Evolutionary conservation across 495 filamentous ascomycete genomes (phyloP), one percentile per base, ranked within the genome.

Genomic region (Beverwykella pulmonaria): DNA sequence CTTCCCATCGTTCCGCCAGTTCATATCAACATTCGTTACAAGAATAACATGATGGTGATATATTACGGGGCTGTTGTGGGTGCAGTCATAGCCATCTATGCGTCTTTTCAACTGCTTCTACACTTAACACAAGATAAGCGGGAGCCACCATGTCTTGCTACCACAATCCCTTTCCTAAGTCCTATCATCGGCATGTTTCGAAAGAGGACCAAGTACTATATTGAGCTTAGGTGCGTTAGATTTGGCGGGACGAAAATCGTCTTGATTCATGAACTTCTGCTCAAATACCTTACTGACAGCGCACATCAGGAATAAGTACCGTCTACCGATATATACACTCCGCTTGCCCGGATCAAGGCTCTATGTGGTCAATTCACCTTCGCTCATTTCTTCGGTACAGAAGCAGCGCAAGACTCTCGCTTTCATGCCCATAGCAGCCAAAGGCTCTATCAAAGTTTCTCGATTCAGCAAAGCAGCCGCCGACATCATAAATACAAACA

Each of bases 341-440:
- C 32, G 52, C 2, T 58, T 79, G 19, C 75, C 71, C 0, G 69
- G 71, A 0, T 65, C 72, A 20, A 75, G 74, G 57, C 72, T 78
- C 61, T 80, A 80, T 50, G 64, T 79, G 8, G 72, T 75, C 15
- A 77, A 69, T 0, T 64, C 53, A 10, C 66, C 75, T 0, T 67
- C 75, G 12, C 72, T 79, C 32, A 72, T 80, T 54, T 66, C 72
- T 32, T 49, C 68, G 3, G 67, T 73, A 14, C 76, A 80, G 53
- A 73, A 72, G 20, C 73, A 75, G 29, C 71, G 69, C 56, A 72
- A 70, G 39, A 63, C 44, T 0, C 70, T 80, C 26, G 69, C 76
- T 8, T 79, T 78, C 78, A 6, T 71, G 68, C 49, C 49, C 44
- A 19, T 19, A 8, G 27, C 66, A 6, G 69, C 69, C 61, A 48